A percentile compares a stretch with the other conserved stretches of the same genome.
Conservation (phyloP, 2,329 filamentous ascomycete species). For the Ascochyta pisi region DNA sequence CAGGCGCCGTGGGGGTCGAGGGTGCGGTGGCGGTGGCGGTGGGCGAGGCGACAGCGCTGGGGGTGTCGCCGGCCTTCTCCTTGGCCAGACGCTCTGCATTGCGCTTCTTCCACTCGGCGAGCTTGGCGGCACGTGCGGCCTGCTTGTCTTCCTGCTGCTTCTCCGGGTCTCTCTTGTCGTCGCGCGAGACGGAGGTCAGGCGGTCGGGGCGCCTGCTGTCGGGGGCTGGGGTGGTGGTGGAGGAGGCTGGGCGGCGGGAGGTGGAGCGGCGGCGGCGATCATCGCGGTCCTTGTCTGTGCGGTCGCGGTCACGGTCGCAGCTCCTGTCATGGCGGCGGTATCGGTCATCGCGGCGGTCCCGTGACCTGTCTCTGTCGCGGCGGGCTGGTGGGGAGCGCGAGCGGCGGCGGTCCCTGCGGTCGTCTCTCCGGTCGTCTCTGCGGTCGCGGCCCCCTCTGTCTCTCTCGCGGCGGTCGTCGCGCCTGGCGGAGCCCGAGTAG, state of each 20-base stretch:
- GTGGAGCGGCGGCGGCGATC: conserved; percentile 60
- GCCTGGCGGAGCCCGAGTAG: conserved; percentile 40
- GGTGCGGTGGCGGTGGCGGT: conserved; percentile 69
- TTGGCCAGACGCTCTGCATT: conserved; percentile 60
- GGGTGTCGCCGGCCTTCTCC: conserved; percentile 68
- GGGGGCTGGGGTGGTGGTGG: conserved; percentile 60
- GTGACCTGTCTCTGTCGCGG: conserved; percentile 62
- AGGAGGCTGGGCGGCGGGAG: conserved; percentile 57
- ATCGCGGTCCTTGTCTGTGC: conserved; percentile 16
- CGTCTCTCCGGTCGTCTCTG: conserved; percentile 35
- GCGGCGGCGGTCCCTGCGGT: conserved; percentile 42
- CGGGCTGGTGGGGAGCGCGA: conserved; percentile 62
- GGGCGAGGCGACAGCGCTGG: conserved; percentile 59
- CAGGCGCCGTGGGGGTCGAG: conserved; percentile 62
- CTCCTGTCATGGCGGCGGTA: conserved; percentile 52
- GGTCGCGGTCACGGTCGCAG: conserved; percentile 32
- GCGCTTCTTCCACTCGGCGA: conserved; percentile 86
- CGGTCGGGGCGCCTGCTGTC: conserved; percentile 36
- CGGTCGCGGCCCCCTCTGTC: no score
- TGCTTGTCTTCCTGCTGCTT: conserved; percentile 34
- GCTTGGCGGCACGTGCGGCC: conserved; percentile 34
- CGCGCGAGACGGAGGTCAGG: conserved; percentile 51
- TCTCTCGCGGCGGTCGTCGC: conserved; percentile 52
- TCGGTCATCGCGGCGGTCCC: conserved; percentile 56
- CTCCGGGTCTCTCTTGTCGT: conserved; percentile 54